phyloP scores from a whole-genome alignment of 1,284 basidiomycete species.

The Sanghuangporus baumii region DNA sequence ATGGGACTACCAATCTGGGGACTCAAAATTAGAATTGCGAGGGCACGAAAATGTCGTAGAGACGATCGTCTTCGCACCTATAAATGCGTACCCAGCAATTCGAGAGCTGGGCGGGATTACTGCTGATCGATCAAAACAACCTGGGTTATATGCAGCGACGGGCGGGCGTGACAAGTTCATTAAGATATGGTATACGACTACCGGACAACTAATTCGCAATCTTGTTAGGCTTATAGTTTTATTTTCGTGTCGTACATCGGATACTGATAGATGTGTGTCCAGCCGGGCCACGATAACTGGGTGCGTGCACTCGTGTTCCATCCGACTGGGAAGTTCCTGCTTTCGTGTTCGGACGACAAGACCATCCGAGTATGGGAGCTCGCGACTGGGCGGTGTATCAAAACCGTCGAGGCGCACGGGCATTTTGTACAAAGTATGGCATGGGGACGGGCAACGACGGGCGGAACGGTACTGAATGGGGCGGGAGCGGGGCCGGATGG shows the following conservation, averaged over 20 bases:
- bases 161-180: conserved; percentile 71
- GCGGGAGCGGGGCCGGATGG: conserved; percentile 28
- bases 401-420: conserved; percentile 65
- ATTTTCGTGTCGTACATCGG: neutral
- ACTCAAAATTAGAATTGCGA: conserved; percentile 61
- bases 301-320: conserved; percentile 65
- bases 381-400: conserved; percentile 56
- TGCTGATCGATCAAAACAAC: conserved; percentile 27
- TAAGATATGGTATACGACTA: conserved; percentile 63
- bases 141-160: conserved; percentile 54
- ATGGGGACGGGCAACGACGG: conserved; percentile 53
- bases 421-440: conserved; percentile 65
- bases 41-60: conserved; percentile 79
- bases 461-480: conserved; percentile 35
- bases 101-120: conserved; percentile 48
- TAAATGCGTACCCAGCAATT: conserved; percentile 50
- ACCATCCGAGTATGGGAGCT: conserved; percentile 77
- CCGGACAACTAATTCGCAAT: conserved; percentile 62
- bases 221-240: conserved; percentile 37
- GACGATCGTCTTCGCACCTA: conserved; percentile 60
- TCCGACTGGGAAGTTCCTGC: conserved; percentile 64
- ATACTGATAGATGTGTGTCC: neutral
- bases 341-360: conserved; percentile 75
- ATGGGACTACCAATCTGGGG: conserved; percentile 56
- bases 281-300: conserved; percentile 69